Evolutionary conservation across 129 eudicot species (phyloP).

Genomic region (Arctium minus): DNA sequence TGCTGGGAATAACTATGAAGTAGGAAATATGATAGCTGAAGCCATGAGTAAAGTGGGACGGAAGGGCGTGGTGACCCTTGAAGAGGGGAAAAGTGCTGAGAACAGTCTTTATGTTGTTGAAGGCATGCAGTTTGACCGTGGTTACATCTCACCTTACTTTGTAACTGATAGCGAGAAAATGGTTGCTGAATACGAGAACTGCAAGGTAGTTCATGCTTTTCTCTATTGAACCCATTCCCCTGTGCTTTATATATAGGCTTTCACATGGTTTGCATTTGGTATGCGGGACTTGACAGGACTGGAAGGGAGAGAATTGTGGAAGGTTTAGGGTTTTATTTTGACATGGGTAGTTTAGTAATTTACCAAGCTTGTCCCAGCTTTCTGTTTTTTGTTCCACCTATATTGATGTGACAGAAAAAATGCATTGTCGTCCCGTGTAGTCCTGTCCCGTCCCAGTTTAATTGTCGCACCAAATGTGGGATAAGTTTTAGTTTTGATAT

Average conservation of each 20-base stretch:
- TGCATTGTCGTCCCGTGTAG: no score
- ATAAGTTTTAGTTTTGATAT: no score
- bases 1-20: conserved; percentile 97
- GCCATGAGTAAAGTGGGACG: conserved; percentile 92
- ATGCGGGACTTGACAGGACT: neutral
- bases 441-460: no score
- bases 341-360: neutral
- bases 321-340: neutral
- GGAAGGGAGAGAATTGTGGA: neutral
- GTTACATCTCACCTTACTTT: conserved; percentile 93
- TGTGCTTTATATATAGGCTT: neutral
- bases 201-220: conserved; percentile 56
- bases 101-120: conserved; percentile 86
- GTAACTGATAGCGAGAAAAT: conserved; percentile 91
- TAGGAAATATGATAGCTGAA: conserved; percentile 93
- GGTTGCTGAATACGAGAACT: conserved; percentile 79
- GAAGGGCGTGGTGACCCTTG: conserved; percentile 92
- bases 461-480: no score
- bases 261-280: neutral
- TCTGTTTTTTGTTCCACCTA: neutral
- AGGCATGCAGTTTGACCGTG: conserved; percentile 97
- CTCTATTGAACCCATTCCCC: neutral
- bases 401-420: neutral
- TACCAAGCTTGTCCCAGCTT: neutral
- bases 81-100: conserved; percentile 86